phyloP scores from a whole-genome alignment of 345 rosid species.

The Dipteronia sinensis region DNA sequence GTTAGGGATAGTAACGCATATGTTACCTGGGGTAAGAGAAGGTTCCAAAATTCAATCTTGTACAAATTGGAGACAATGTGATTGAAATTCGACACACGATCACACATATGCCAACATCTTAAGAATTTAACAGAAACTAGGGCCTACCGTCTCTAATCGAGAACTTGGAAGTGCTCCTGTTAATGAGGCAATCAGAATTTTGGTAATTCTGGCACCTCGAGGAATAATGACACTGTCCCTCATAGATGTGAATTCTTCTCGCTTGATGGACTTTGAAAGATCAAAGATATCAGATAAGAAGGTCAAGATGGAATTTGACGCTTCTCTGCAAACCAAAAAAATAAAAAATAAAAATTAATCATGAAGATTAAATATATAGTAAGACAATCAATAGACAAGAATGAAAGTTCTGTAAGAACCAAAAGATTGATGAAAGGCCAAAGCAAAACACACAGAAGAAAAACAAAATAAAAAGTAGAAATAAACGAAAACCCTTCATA shows the following conservation, averaged over 20 bases:
- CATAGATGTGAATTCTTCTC: constrained; percentile 59
- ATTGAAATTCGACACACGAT: neutral
- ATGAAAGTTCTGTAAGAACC: neutral
- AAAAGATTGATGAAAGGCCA: neutral
- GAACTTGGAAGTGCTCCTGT: constrained; percentile 98
- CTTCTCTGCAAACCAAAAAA: constrained; percentile 66
- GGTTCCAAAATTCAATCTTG: neutral
- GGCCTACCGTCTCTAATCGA: constrained; percentile 76
- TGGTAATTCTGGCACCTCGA: constrained; percentile 75
- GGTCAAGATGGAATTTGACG: constrained; percentile 88
- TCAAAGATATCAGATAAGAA: constrained; percentile 90
- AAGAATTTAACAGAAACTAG: neutral
- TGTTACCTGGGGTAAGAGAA: constrained; percentile 51
- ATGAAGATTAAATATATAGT: neutral
- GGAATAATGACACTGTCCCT: constrained; percentile 79
- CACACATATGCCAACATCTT: neutral
- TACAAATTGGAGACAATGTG: neutral
- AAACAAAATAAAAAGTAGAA: neutral
- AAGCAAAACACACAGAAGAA: neutral
- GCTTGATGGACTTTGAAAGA: constrained; percentile 65
- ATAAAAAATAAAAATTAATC: neutral
- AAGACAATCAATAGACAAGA: neutral
- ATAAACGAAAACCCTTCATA: neutral
- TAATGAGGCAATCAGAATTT: constrained; percentile 84
- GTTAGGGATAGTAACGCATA: constrained; percentile 75